Conservation (phyloP, 306 rosid species). For the Rubus idaeus region DNA sequence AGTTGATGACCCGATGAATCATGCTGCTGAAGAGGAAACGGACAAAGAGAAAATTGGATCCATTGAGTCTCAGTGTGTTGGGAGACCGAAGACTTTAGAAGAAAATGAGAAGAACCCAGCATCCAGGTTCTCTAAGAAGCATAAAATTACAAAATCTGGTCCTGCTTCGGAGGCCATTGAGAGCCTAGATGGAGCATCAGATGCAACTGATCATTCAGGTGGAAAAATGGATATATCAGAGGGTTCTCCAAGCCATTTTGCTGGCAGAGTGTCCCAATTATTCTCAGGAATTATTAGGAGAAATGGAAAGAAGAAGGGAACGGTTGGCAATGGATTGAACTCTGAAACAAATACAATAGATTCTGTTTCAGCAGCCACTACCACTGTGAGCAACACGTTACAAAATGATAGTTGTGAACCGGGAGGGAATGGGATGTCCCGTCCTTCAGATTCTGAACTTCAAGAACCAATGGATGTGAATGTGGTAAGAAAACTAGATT, state of each 20-base stretch:
- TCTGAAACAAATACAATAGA: not conserved
- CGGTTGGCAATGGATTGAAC: slow-evolving; percentile 11
- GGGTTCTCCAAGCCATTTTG: slow-evolving; percentile 17
- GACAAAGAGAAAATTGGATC: slow-evolving; percentile 1
- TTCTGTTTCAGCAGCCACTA: slow-evolving; percentile 1
- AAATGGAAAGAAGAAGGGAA: slow-evolving; percentile 20
- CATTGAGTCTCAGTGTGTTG: slow-evolving; percentile 13
- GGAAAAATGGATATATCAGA: slow-evolving; percentile 19
- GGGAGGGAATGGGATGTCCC: not conserved
- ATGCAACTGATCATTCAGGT: slow-evolving; percentile 28
- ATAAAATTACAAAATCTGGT: slow-evolving; percentile 19
- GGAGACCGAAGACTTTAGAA: slow-evolving; percentile 24
- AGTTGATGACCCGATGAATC: not conserved
- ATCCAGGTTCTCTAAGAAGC: slow-evolving; percentile 23
- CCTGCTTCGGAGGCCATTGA: slow-evolving; percentile 23
- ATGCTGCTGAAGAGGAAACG: slow-evolving; percentile 18
- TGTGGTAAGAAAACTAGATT: slow-evolving; percentile 6
- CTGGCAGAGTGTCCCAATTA: slow-evolving; percentile 21
- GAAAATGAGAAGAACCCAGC: slow-evolving; percentile 15
- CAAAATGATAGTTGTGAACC: slow-evolving; percentile 8
- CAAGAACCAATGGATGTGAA: not conserved
- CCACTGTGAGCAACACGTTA: not conserved
- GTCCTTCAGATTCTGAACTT: slow-evolving; percentile 8
- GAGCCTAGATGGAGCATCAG: slow-evolving; percentile 20
- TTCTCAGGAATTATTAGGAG: slow-evolving; percentile 18